Conservation (phyloP, 305 asterid genomes). For the Fraxinus paxiana region DNA sequence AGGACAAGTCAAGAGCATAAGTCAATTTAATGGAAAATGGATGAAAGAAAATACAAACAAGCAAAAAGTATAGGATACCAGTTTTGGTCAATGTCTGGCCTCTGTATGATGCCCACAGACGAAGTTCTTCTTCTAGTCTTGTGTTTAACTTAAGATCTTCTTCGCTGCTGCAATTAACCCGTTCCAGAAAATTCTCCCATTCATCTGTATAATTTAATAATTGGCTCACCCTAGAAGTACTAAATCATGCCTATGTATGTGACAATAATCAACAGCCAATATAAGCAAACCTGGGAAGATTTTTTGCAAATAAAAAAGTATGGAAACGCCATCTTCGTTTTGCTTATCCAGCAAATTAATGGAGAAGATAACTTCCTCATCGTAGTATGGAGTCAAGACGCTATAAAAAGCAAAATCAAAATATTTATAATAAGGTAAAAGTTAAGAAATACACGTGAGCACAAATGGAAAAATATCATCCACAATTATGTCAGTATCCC, state of each 20-base stretch:
- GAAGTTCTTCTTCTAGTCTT: constrained; percentile 74
- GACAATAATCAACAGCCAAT: constrained; percentile 22
- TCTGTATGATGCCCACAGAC: constrained; percentile 95
- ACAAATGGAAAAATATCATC: background rate
- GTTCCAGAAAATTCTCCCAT: constrained; percentile 89
- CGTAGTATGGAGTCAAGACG: constrained; percentile 83
- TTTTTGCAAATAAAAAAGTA: constrained; percentile 86
- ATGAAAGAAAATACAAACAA: constrained; percentile 3
- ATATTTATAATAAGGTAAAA: background rate
- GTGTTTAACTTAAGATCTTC: constrained; percentile 66
- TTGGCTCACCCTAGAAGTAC: constrained; percentile 13
- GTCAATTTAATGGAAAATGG: constrained; percentile 7
- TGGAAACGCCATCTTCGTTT: constrained; percentile 97
- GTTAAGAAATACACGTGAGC: background rate
- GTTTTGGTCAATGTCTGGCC: constrained; percentile 99
- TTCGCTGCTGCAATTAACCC: constrained; percentile 63
- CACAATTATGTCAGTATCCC: background rate
- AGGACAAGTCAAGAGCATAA: constrained; percentile 21
- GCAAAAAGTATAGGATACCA: constrained; percentile 39
- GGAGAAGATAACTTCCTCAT: constrained; percentile 88
- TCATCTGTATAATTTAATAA: constrained; percentile 55
- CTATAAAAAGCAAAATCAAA: constrained; percentile 42
- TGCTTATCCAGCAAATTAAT: constrained; percentile 64
- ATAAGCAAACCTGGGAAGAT: constrained; percentile 73
- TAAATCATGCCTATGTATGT: constrained; percentile 1